Evolutionary conservation across 148 eudicot species (phyloP), one percentile per base, ranked within the genome.

Genomic region (Fagopyrum tataricum): DNA sequence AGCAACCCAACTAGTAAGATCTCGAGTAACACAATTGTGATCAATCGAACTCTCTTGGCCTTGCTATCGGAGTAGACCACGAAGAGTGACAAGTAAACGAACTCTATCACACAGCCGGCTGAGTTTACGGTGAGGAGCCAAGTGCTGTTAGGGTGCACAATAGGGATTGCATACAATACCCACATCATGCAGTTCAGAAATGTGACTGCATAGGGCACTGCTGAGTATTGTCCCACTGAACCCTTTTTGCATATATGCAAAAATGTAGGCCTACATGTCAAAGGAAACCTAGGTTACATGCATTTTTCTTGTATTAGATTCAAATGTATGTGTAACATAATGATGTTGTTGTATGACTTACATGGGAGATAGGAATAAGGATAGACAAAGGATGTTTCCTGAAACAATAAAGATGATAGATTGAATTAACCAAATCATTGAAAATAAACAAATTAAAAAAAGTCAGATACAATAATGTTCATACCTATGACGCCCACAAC

Each of bases 111-210:
- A 13, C 84, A 70, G 0, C 98, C 98, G 0, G 86, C 67, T 4
- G 83, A 93, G 13, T 91, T 87, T 2, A 90, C 84, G 71, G 96
- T 94, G 10, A 88, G 31, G 0, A 94, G 82, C 26, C 91, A 77
- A 14, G 74, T 44, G 85, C 82, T 84, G 41, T 94, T 61, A 0
- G 98, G 97, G 82, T 87, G 89, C 49, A 91, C 90, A 76, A 86
- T 76, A 4, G 98, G 98, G 52, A 94, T 84, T 1, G 97, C 98
- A 53, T 94, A 94, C 5, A 91, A 39, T 4, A 84, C 73, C 97
- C 98, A 91, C 5, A 89, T 72, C 73, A 89, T 90, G 72, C 95
- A 89, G 75, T 93, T 93, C 23, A 93, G 17, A 41, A 91, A 81
- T 7, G 97, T 88, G 0, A 85, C 91, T 0, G 87, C 66, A 77